These are phyloP conservation scores for Pseudopithomyces chartarum DNA, from an alignment of 2,329 filamentous ascomycete species.

Conservation along the genomic window DNA sequence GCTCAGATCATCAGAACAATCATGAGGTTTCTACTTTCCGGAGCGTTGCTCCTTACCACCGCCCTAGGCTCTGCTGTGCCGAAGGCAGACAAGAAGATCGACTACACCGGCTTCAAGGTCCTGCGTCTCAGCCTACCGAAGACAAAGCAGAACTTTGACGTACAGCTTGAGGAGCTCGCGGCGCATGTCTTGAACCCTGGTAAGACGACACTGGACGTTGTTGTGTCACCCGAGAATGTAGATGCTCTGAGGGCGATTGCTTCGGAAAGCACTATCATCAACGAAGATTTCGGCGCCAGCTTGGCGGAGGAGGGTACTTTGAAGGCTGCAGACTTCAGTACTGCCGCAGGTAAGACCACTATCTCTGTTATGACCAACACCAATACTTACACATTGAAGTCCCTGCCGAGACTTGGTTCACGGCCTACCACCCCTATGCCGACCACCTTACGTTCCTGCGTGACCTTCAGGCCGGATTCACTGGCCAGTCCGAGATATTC, in stretches of 20 bases:
- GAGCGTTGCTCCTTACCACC: conserved; percentile 29
- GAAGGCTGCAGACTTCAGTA: conserved; percentile 33
- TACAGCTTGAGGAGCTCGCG: conserved; percentile 36
- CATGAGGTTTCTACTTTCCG: conserved; percentile 38
- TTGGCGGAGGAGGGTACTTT: conserved; percentile 34
- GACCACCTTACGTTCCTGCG: conserved; percentile 40
- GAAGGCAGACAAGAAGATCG: conserved; percentile 34
- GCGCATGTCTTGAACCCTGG: conserved; percentile 41
- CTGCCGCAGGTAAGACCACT: conserved; percentile 31
- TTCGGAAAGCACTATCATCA: conserved; percentile 33
- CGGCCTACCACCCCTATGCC: conserved; percentile 42
- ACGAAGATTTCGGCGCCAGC: conserved; percentile 41
- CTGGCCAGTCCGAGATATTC: conserved; percentile 39
- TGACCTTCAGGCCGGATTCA: conserved; percentile 40
- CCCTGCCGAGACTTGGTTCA: conserved; percentile 43
- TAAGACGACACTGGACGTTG: conserved; percentile 38
- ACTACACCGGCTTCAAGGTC: conserved; percentile 45
- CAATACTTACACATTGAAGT: conserved; percentile 20
- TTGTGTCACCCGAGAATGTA: conserved; percentile 41
- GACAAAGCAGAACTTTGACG: conserved; percentile 28
- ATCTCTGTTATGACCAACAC: neutral
- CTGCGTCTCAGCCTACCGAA: conserved; percentile 31
- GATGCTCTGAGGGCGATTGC: conserved; percentile 35
- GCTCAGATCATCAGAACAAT: conserved; percentile 1
- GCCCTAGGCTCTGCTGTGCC: conserved; percentile 33